phyloP scores from a whole-genome alignment of 352 stramenopile species.

The Phytophthora pini region DNA sequence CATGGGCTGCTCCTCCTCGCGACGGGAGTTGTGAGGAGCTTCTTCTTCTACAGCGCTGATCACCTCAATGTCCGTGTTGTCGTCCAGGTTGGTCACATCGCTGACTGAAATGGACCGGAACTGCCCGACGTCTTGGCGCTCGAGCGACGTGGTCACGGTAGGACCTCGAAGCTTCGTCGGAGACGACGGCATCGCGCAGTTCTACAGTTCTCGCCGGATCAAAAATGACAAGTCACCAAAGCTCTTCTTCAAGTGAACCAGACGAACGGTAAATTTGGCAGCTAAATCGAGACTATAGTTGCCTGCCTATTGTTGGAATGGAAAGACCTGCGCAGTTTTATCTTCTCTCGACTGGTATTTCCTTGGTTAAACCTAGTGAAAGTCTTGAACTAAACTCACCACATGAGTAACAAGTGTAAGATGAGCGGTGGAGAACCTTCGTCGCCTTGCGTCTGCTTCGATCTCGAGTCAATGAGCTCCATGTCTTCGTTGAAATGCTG shows the following conservation, averaged over 20 bases:
- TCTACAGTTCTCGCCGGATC: not conserved
- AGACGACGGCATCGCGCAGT: conserved; percentile 24
- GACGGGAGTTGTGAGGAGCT: conserved; percentile 3
- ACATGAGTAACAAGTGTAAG: conserved; percentile 10
- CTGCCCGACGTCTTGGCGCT: conserved; percentile 13
- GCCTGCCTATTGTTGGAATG: conserved; percentile 15
- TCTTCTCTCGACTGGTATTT: not conserved
- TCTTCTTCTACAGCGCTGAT: conserved; percentile 27
- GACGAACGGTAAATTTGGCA: conserved; percentile 11
- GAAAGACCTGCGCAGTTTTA: not conserved
- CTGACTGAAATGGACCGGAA: conserved; percentile 38
- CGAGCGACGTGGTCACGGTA: conserved; percentile 20
- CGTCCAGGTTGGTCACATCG: conserved; percentile 28
- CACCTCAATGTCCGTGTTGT: conserved; percentile 37
- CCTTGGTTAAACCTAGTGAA: not conserved
- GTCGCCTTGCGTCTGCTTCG: not conserved
- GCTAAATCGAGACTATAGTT: conserved; percentile 1
- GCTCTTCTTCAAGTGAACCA: conserved; percentile 11
- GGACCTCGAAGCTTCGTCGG: conserved; percentile 37
- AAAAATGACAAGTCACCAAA: not conserved
- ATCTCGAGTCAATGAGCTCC: conserved; percentile 28
- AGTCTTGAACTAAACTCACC: not conserved
- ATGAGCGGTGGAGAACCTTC: conserved; percentile 5
- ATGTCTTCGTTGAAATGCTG: conserved; percentile 34
- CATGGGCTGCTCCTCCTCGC: conserved; percentile 42